Conservation (phyloP, 306 rosid species). For the Sophora flavescens region DNA sequence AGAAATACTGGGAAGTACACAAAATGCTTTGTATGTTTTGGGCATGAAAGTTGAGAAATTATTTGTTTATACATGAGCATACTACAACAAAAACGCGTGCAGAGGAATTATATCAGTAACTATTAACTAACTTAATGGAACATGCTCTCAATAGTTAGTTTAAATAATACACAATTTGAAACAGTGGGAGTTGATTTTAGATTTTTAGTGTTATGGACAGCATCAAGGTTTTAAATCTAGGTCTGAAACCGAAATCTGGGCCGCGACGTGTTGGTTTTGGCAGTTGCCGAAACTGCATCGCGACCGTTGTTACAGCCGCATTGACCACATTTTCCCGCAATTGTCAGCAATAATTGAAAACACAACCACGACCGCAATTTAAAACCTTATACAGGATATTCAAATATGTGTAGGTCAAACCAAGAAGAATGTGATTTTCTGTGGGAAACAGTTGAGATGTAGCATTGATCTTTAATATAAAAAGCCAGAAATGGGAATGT, state of each 20-base stretch:
- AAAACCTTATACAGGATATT: too few species aligned
- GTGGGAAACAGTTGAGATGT: background rate
- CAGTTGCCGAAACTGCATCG: too few species aligned
- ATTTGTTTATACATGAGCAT: slow-evolving; percentile 18
- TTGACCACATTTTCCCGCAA: too few species aligned
- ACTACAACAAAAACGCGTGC: slow-evolving; percentile 2
- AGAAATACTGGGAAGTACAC: slow-evolving; percentile 4
- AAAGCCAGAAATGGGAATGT: slow-evolving; percentile 28
- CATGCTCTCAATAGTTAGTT: slow-evolving; percentile 10
- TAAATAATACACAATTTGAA: slow-evolving; percentile 2
- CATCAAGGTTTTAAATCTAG: too few species aligned
- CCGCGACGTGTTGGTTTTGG: too few species aligned
- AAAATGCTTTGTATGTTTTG: background rate
- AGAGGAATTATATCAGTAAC: background rate
- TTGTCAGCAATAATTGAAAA: too few species aligned
- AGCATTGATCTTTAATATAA: slow-evolving; percentile 2
- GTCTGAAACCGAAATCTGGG: too few species aligned
- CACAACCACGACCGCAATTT: too few species aligned
- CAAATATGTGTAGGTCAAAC: background rate
- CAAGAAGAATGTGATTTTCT: slow-evolving; percentile 3
- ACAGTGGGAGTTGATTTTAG: background rate
- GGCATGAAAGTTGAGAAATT: slow-evolving; percentile 20
- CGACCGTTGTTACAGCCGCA: too few species aligned
- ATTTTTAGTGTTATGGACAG: too few species aligned
- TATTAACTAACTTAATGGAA: slow-evolving; percentile 7